Evolutionary conservation across 1,284 basidiomycete species (phyloP).

Genomic region (Grifola frondosa): DNA sequence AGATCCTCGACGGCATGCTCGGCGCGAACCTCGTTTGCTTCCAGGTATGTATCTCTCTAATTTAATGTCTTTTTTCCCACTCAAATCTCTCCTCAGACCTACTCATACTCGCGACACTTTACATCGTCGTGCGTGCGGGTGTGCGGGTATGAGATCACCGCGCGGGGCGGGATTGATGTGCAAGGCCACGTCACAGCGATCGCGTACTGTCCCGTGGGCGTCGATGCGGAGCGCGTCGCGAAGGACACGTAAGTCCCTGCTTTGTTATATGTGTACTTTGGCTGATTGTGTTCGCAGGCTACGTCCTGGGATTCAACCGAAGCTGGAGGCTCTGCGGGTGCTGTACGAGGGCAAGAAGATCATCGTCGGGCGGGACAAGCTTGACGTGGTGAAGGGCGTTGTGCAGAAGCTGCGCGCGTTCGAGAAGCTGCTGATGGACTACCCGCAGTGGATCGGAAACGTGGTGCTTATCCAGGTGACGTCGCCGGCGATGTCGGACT

Average conservation of each 20-base stretch:
- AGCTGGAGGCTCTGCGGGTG: constrained; percentile 80
- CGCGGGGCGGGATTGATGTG: constrained; percentile 77
- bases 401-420: constrained; percentile 97
- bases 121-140: constrained; percentile 93
- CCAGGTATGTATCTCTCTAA: constrained; percentile 49
- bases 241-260: constrained; percentile 64
- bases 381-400: constrained; percentile 97
- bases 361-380: constrained; percentile 97
- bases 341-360: constrained; percentile 98
- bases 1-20: constrained; percentile 97
- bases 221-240: constrained; percentile 90
- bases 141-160: constrained; percentile 89
- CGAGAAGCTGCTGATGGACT: constrained; percentile 90
- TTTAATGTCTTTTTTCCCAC: no score
- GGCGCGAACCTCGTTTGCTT: constrained; percentile 96
- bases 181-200: constrained; percentile 87
- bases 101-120: constrained; percentile 96
- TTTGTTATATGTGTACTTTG: constrained; percentile 2
- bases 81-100: constrained; percentile 70
- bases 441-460: constrained; percentile 95
- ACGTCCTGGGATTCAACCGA: constrained; percentile 83
- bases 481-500: constrained; percentile 91
- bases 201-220: constrained; percentile 94
- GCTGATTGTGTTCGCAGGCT: constrained; percentile 40
- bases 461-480: constrained; percentile 89